Evolutionary conservation across 176 grass and related monocot species (phyloP), one percentile per base, ranked within the genome.

Genomic region (Thalia dealbata): DNA sequence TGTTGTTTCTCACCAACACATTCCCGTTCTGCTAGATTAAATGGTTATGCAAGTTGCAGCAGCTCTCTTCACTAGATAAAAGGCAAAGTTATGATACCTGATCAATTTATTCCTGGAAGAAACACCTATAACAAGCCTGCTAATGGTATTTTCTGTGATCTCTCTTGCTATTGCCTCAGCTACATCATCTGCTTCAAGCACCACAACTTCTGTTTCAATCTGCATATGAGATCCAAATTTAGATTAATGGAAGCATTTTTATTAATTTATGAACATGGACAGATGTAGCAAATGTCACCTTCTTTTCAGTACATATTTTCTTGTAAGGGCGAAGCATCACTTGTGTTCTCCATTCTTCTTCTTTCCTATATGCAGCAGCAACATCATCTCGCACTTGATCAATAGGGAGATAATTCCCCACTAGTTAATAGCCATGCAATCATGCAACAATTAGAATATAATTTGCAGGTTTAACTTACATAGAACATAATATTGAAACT

Each of bases 401-500:
- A 63, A 88, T 73, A 28, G 79, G 79, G 42, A 88, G 73, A 73
- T 71, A 62, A 68, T 88, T 88, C 15, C 86, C 86, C 82, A 85
- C 86, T 88, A 56, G 79, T 24, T n/a, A 45, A 78, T 18, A 42
- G 32, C 42, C 58, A 46, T 45, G 14, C 26, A 14, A 63, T 26
- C 58, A 46, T 45, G 14, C 26, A 14, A 48, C 28, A 71, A 27
- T 69, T 60, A 32, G 11, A 11, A 64, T 15, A 30, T 64, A 3
- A 64, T 2, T 64, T 64, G 62, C 62, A 35, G 27, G 15, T 64
- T 3, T 18, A 18, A 14, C 25, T 64, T 64, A 18, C 25, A 3
- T 13, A 30, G 25, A 48, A 48, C 45, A 10, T 30, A 15, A 16
- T 12, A 2, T 19, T 28, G 1, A 30, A 23, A 64, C 26, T 30